A percentile compares a stretch with the other conserved stretches of the same genome.
Conservation (phyloP, 805 yeast genomes). For the Candida insectorum region DNA sequence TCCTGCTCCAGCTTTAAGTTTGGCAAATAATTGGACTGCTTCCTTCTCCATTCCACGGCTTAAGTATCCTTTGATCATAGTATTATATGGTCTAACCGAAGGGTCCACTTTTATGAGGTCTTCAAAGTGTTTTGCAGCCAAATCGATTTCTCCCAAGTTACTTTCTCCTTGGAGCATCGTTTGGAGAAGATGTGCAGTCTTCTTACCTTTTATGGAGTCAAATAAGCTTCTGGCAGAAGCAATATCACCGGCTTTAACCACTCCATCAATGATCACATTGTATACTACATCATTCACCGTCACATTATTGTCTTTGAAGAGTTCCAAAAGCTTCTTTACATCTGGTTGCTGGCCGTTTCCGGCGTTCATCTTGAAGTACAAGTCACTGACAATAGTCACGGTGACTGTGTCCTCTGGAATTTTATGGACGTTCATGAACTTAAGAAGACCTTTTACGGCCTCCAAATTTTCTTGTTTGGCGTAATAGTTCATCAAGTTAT, state of each 20-base stretch:
- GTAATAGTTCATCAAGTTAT: slow-evolving; percentile 45
- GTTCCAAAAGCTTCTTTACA: slow-evolving; percentile 36
- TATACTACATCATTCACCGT: slow-evolving; percentile 43
- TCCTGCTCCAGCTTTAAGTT: slow-evolving; percentile 22
- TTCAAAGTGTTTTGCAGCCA: slow-evolving; percentile 30
- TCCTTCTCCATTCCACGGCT: slow-evolving; percentile 28
- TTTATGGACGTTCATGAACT: slow-evolving; percentile 38
- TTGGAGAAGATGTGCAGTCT: slow-evolving; percentile 35
- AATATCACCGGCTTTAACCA: slow-evolving; percentile 47
- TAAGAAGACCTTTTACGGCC: slow-evolving; percentile 47
- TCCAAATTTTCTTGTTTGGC: slow-evolving; percentile 38
- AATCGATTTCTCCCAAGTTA: slow-evolving; percentile 31
- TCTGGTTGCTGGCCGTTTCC: slow-evolving; percentile 43
- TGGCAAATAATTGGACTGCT: slow-evolving; percentile 39
- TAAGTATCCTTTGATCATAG: slow-evolving; percentile 31
- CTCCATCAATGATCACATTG: slow-evolving; percentile 52
- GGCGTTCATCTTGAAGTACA: slow-evolving; percentile 44
- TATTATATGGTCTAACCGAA: too few species aligned
- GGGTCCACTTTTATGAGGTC: slow-evolving; percentile 16
- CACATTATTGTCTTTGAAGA: slow-evolving; percentile 30
- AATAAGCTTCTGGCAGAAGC: slow-evolving; percentile 52
- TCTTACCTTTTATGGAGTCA: slow-evolving; percentile 29
- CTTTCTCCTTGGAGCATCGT: slow-evolving; percentile 48
- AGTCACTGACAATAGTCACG: slow-evolving; percentile 55
- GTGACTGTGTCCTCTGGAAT: slow-evolving; percentile 61